Evolutionary conservation across 495 filamentous ascomycete genomes (phyloP).

Genomic region (Podospora didyma): DNA sequence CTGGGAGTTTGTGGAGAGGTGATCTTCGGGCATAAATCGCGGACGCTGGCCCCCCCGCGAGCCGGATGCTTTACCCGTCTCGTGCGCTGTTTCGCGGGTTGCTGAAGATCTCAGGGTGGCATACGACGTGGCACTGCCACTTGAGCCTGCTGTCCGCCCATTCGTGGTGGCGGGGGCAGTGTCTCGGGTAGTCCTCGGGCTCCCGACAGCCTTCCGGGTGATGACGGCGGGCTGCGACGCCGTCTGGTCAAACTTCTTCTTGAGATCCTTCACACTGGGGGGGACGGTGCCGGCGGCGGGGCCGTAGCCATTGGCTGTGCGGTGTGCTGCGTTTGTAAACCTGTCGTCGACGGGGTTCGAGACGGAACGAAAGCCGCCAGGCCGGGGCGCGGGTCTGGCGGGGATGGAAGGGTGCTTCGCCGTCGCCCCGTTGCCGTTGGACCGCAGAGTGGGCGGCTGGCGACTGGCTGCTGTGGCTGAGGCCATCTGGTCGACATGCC

Average conservation of each 20-base stretch:
- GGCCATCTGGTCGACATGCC: conserved; percentile 28
- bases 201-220: conserved; percentile 30
- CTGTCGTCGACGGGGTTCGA: conserved; percentile 48
- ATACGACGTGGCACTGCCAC: conserved; percentile 31
- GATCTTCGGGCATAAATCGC: conserved; percentile 38
- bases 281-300: conserved; percentile 24
- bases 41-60: conserved; percentile 36
- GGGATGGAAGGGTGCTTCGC: conserved; percentile 31
- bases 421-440: conserved; percentile 35
- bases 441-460: conserved; percentile 28
- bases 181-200: conserved; percentile 26
- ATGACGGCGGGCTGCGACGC: conserved; percentile 12
- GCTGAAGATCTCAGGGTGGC: conserved; percentile 29
- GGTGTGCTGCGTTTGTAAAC: conserved; percentile 15
- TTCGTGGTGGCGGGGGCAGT: conserved; percentile 23
- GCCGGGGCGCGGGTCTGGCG: conserved; percentile 26
- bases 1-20: conserved; percentile 43
- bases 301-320: conserved; percentile 21
- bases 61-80: conserved; percentile 19
- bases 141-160: conserved; percentile 22
- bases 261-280: conserved; percentile 52
- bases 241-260: conserved; percentile 49
- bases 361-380: conserved; percentile 36
- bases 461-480: conserved; percentile 21
- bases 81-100: conserved; percentile 30